phyloP scores from a whole-genome alignment of 129 eudicot genomes.

The Chrysanthemum lavandulifolium region DNA sequence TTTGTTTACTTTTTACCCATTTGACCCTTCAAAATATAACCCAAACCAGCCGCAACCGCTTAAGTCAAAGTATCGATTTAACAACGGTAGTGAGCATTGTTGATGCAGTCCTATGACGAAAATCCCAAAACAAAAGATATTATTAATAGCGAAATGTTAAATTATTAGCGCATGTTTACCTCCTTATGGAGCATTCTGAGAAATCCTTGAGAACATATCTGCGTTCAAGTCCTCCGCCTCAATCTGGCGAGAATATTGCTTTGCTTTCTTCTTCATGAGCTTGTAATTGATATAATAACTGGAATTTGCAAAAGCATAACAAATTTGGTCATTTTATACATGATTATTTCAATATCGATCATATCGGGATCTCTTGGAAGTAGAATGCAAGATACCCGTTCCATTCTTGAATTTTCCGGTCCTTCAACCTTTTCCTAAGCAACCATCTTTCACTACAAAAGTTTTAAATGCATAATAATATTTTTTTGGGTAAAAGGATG shows the following conservation, averaged over 20 bases:
- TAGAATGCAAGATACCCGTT: constrained; percentile 51
- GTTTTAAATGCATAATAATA: neutral
- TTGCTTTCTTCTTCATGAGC: constrained; percentile 76
- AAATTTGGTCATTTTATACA: neutral
- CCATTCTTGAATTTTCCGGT: constrained; percentile 95
- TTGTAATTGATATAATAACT: constrained; percentile 86
- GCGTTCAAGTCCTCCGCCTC: constrained; percentile 63
- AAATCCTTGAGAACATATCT: constrained; percentile 69
- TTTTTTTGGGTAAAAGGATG: too few relatives aligned
- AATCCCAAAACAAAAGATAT: too few relatives aligned
- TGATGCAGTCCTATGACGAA: neutral
- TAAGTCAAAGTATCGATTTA: too few relatives aligned
- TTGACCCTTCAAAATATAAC: too few relatives aligned
- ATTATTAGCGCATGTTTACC: constrained; percentile 31
- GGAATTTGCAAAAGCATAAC: constrained; percentile 20
- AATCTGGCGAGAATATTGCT: constrained; percentile 65
- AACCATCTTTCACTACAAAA: constrained; percentile 70
- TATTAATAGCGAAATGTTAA: neutral
- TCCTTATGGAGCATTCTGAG: constrained; percentile 76
- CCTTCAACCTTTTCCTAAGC: constrained; percentile 97
- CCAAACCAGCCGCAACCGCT: too few relatives aligned
- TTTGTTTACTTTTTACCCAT: too few relatives aligned
- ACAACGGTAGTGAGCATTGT: too few relatives aligned
- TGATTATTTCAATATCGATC: neutral
- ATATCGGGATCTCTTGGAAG: neutral